Evolutionary conservation across 2,329 filamentous ascomycete species (phyloP), one percentile per base, ranked within the genome.

Genomic region (Cryphonectria carpinicola): DNA sequence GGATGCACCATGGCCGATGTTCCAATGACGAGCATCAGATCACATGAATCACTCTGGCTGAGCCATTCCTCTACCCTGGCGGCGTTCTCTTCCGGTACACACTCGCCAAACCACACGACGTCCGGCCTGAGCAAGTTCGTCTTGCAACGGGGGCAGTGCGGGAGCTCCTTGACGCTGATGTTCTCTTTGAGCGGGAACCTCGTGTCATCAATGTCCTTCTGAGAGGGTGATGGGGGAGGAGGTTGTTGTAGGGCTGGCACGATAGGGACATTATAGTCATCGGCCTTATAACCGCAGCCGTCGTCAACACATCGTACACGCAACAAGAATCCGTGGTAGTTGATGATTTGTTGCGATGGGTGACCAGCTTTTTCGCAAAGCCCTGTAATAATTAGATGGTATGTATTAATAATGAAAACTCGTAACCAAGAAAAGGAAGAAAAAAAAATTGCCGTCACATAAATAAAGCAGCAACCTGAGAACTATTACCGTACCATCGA

Each of bases 41-140:
- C 94, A 69, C 97, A 85, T 5, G 11, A 4, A 14, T 80, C 81
- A 0, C 81, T 83, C 0, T 80, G 76, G 13, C 46, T 22, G 28
- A 97, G 85, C 87, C 90, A 97, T 0, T 81, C 76, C 43, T 94
- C 86, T 2, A 96, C 86, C 1, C 82, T 84, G 0, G 79, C 72
- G 0, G 97, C 76, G 74, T 93, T 91, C 3, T 83, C 77, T 7
- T 75, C 70, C 1, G 94, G 92, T 1, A 97, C 84, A 1, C 76
- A 58, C 81, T 97, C 94, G 46, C 90, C 91, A 76, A 97, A 97
- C 94, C 94, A 97, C 1, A 97, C 93, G 0, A 97, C 93, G 8
- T 92, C 94, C 0, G 95, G 95, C 0, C 95, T 87, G 22, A 95
- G 87, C 14, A 97, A 81, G 0, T 88, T 88, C 0, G 79, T 82